Evolutionary conservation across 2,329 filamentous ascomycete species (phyloP), one percentile per base, ranked within the genome.

Genomic region (Fonsecaea monophora): DNA sequence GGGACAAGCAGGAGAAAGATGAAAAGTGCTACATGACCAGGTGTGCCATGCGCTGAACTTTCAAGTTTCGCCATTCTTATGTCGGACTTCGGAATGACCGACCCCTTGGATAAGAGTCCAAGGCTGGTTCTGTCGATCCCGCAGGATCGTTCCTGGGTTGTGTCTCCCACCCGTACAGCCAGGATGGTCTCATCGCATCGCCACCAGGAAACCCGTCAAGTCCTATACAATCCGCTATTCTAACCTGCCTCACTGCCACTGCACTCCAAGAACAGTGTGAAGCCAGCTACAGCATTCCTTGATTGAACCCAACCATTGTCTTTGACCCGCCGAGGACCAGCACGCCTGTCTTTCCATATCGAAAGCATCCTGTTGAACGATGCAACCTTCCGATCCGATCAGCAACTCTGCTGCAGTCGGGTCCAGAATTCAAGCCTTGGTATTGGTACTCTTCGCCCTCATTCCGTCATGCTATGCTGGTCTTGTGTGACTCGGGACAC

Each of bases 391-490:
- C 42, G 60, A 42, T 48, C 45, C 53, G 34, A 55, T 25, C 40
- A 53, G 54, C 40, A 48, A 45, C 40, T 25, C 42, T 32, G 18
- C 12, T 60, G 58, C 60, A 53, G 54, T 45, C 60, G 32, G 55
- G 58, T 60, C 50, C 54, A 53, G 42, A 65, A 61, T 64, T 15
- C 30, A 18, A 30, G 50, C 50, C 59, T 63, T 62, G 62, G 58
- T 68, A 59, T 66, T 64, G 66, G 62, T 53, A 54, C 21, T n/a
- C 48, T n/a, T 38, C 45, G 30, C 54, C 35, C 4, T 60, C 54
- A n/a, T 34, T 37, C 37, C 34, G 25, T 50, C 30, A 45, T 35
- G 18, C 34, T 25, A 18, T 45, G 34, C 63, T 60, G 15, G 32
- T 50, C 50, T 3, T 53, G 62, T 65, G 62, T 60, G 53, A 65